Conservation (phyloP, 805 yeast genomes). For the Hanseniaspora guilliermondii region DNA sequence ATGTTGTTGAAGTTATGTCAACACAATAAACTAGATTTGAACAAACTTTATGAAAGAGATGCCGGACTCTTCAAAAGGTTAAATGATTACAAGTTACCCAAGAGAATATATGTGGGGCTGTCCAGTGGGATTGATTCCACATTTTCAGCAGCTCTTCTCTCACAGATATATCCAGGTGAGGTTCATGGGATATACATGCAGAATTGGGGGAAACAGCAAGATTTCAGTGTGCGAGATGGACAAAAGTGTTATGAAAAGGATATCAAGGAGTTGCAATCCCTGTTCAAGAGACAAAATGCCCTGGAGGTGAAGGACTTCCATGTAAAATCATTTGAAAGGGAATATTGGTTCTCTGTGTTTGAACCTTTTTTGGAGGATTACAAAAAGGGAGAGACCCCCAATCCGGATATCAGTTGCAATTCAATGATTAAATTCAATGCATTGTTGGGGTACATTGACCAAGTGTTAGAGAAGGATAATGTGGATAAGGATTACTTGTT, state of each 20-base stretch:
- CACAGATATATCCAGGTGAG: conserved; percentile 32
- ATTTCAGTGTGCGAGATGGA: not conserved
- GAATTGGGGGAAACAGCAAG: conserved; percentile 46
- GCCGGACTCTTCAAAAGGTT: conserved; percentile 8
- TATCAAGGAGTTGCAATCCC: conserved; percentile 69
- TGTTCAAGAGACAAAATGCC: conserved; percentile 40
- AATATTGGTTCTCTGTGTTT: conserved; percentile 87
- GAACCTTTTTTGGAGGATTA: conserved; percentile 79
- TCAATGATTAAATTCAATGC: conserved; percentile 75
- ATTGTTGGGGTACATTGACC: conserved; percentile 43
- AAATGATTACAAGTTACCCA: conserved; percentile 44
- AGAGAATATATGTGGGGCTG: conserved; percentile 52
- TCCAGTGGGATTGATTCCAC: conserved; percentile 96
- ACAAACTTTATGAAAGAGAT: conserved; percentile 30
- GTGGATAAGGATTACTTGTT: conserved; percentile 52
- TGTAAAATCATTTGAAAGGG: conserved; percentile 49
- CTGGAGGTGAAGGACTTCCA: conserved; percentile 62
- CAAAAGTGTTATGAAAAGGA: conserved; percentile 64
- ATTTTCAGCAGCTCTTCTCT: conserved; percentile 61
- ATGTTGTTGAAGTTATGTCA: conserved; percentile 4
- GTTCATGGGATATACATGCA: conserved; percentile 83
- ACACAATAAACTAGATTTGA: conserved; percentile 13
- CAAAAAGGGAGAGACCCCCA: conserved; percentile 69
- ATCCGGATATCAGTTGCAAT: conserved; percentile 89
- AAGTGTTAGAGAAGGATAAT: conserved; percentile 24